Evolutionary conservation across 495 filamentous ascomycete genomes (phyloP).

Genomic region (Penicillium cosmopolitanum): DNA sequence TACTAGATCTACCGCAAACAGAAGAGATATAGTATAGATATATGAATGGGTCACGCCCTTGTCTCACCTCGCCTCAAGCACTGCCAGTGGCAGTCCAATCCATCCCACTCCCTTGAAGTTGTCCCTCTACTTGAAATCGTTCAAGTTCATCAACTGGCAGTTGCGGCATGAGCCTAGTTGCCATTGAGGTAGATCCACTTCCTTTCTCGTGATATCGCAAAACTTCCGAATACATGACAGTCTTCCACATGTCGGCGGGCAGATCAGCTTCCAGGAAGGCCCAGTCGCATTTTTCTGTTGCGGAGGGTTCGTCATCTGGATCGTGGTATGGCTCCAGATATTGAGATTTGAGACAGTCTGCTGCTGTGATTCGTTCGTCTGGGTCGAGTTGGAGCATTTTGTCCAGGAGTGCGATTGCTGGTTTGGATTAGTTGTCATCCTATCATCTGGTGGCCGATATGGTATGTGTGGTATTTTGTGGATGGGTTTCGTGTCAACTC

Average conservation of each 20-base stretch:
- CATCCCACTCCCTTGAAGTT: constrained; percentile 15
- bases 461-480: no score
- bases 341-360: constrained; percentile 78
- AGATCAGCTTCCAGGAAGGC: constrained; percentile 97
- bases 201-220: constrained; percentile 84
- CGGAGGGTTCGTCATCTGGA: constrained; percentile 89
- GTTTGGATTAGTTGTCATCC: background rate
- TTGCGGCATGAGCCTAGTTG: background rate
- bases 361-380: constrained; percentile 80
- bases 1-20: background rate
- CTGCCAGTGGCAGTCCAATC: constrained; percentile 4
- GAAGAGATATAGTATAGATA: background rate
- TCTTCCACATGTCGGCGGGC: constrained; percentile 97
- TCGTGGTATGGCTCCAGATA: constrained; percentile 97
- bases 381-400: constrained; percentile 97
- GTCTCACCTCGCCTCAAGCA: background rate
- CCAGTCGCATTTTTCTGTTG: constrained; percentile 97
- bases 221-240: constrained; percentile 99
- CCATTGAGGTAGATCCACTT: constrained; percentile 3
- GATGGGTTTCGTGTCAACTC: constrained; percentile 24
- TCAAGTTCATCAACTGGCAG: background rate
- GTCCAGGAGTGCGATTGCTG: constrained; percentile 89
- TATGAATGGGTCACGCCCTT: background rate
- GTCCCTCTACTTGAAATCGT: background rate
- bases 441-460: no score